Evolutionary conservation across 345 rosid species (phyloP).

Genomic region (Theobroma cacao): DNA sequence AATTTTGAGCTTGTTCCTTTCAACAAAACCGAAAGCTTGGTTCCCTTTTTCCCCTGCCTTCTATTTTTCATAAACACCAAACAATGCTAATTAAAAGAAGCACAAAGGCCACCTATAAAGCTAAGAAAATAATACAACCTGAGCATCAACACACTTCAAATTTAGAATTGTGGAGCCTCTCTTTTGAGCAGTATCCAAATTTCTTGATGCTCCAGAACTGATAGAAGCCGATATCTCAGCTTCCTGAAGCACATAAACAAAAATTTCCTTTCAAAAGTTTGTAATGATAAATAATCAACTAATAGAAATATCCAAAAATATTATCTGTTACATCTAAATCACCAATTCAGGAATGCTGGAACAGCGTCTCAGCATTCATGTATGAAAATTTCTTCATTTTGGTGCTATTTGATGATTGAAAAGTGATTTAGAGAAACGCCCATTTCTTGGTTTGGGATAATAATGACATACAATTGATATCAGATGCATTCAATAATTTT

Average conservation of each 20-base stretch:
- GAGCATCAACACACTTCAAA: constrained; percentile 77
- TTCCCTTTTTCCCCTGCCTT: not conserved
- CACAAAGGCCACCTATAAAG: not conserved
- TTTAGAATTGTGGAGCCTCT: constrained; percentile 74
- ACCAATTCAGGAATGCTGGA: not conserved
- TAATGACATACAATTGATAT: not conserved
- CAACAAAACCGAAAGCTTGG: not conserved
- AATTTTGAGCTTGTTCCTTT: not conserved
- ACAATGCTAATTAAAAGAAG: not conserved
- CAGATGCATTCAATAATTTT: not conserved
- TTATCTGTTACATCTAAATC: constrained; percentile 1
- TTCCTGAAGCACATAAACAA: constrained; percentile 36
- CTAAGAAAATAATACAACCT: constrained; percentile 33
- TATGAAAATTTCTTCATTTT: not conserved
- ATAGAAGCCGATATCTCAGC: constrained; percentile 84
- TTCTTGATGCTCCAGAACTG: constrained; percentile 59
- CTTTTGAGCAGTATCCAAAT: constrained; percentile 62
- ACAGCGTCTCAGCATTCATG: not conserved
- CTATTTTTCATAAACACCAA: not conserved
- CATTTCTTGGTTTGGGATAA: not conserved
- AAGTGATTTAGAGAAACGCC: not conserved
- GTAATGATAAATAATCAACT: not conserved
- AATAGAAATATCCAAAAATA: not conserved
- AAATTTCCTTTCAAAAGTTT: not conserved
- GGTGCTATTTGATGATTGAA: not conserved